phyloP scores from a whole-genome alignment of 148 eudicot species.

The Simmondsia chinensis region DNA sequence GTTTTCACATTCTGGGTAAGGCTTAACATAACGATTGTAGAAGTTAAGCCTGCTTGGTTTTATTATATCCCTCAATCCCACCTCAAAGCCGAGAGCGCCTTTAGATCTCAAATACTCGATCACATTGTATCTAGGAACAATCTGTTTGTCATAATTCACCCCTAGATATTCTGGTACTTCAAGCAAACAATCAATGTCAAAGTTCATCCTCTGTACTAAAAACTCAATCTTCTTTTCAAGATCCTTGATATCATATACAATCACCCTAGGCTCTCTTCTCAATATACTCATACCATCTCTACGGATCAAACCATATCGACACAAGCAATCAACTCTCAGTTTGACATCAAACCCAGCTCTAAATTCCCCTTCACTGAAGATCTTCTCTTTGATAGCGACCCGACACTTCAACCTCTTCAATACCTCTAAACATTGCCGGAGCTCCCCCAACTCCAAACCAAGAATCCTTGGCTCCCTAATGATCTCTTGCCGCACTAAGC shows the following conservation, averaged over 20 bases:
- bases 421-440: slow-evolving; percentile 50
- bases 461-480: slow-evolving; percentile 57
- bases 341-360: slow-evolving; percentile 68
- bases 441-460: slow-evolving; percentile 62
- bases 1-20: slow-evolving; percentile 86
- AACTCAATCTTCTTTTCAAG: slow-evolving; percentile 69
- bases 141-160: slow-evolving; percentile 77
- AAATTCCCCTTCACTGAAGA: slow-evolving; percentile 49
- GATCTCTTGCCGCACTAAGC: slow-evolving; percentile 40
- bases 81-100: slow-evolving; percentile 72
- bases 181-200: slow-evolving; percentile 44
- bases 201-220: slow-evolving; percentile 45
- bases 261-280: slow-evolving; percentile 71
- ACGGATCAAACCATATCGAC: slow-evolving; percentile 51
- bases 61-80: slow-evolving; percentile 54
- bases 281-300: slow-evolving; percentile 70
- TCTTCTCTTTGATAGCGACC: slow-evolving; percentile 37
- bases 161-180: slow-evolving; percentile 87
- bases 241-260: slow-evolving; percentile 47
- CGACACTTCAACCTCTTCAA: slow-evolving; percentile 59
- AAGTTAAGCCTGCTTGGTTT: slow-evolving; percentile 65
- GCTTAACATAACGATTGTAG: slow-evolving; percentile 84
- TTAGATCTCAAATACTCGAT: slow-evolving; percentile 68
- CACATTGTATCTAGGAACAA: slow-evolving; percentile 74
- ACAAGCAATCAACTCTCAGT: slow-evolving; percentile 54